A percentile compares a stretch with the other conserved stretches of the same genome.
Evolutionary conservation across 352 stramenopile species (phyloP).

Genomic region (Pythium aristosporum): DNA sequence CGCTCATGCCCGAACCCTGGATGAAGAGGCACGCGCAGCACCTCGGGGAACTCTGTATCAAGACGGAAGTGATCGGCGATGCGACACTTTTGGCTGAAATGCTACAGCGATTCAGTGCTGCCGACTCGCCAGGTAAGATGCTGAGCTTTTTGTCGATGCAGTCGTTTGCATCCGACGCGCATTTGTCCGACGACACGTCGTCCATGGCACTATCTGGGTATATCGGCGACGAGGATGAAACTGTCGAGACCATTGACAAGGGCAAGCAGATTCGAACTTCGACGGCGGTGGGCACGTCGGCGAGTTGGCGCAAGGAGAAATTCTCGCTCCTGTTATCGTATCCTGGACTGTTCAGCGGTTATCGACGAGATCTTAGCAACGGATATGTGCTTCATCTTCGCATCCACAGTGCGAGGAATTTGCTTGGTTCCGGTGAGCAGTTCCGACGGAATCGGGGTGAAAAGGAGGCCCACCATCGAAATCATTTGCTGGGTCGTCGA

Average conservation of each 20-base stretch:
- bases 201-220: conserved; percentile 12
- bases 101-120: conserved; percentile 35
- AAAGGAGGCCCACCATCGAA: conserved; percentile 11
- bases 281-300: conserved; percentile 31
- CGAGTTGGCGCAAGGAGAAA: conserved; percentile 58
- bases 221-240: conserved; percentile 44
- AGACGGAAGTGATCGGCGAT: conserved; percentile 63
- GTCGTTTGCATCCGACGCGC: conserved; percentile 46
- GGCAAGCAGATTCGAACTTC: conserved; percentile 43
- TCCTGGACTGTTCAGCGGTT: conserved; percentile 57
- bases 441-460: background rate
- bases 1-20: conserved; percentile 61
- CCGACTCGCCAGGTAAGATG: conserved; percentile 41
- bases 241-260: conserved; percentile 41
- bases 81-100: conserved; percentile 55
- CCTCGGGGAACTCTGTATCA: conserved; percentile 64
- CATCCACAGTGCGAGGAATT: conserved; percentile 39
- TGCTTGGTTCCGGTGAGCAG: conserved; percentile 27
- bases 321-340: conserved; percentile 67
- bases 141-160: conserved; percentile 57
- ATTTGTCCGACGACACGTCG: conserved; percentile 25
- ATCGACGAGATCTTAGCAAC: conserved; percentile 26
- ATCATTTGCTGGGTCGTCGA: conserved; percentile 15
- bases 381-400: conserved; percentile 49
- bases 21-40: conserved; percentile 62